Evolutionary conservation across 352 stramenopile genomes (phyloP).

Genomic region (Phytophthora sansomeana): DNA sequence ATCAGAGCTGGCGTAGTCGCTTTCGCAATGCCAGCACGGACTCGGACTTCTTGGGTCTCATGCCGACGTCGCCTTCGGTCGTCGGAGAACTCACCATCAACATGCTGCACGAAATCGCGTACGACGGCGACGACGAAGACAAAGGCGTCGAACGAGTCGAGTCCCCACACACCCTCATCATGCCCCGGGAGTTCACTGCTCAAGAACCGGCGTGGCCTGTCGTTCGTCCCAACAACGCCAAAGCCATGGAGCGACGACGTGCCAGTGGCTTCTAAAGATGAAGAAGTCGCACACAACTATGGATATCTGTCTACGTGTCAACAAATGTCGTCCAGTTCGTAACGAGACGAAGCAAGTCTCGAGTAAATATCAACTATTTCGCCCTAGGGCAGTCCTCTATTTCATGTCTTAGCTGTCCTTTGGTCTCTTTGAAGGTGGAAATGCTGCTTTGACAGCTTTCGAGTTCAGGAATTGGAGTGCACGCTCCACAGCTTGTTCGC

Average conservation of each 20-base stretch:
- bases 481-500: slow-evolving; percentile 62
- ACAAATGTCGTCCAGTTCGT: slow-evolving; percentile 20
- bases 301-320: slow-evolving; percentile 11
- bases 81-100: slow-evolving; percentile 15
- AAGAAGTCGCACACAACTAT: too few relatives aligned
- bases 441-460: slow-evolving; percentile 41
- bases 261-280: slow-evolving; percentile 34
- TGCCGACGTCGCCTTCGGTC: slow-evolving; percentile 12
- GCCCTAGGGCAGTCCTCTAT: slow-evolving; percentile 12
- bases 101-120: slow-evolving; percentile 12
- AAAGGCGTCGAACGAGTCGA: slow-evolving; percentile 45
- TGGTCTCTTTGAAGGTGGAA: slow-evolving; percentile 14
- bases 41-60: slow-evolving; percentile 29
- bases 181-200: slow-evolving; percentile 47
- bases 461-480: slow-evolving; percentile 60
- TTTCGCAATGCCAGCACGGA: slow-evolving; percentile 62
- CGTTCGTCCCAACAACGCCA: slow-evolving; percentile 16
- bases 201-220: slow-evolving; percentile 24
- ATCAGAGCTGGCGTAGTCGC: slow-evolving; percentile 54
- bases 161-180: slow-evolving; percentile 50
- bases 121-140: slow-evolving; percentile 38
- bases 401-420: slow-evolving; percentile 1
- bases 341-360: slow-evolving; percentile 14
- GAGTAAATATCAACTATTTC: slow-evolving; percentile 22
- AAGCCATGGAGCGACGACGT: slow-evolving; percentile 57